A percentile compares a stretch with the other conserved stretches of the same genome.
These are phyloP conservation scores for Aspergillus aculeatinus DNA, from an alignment of 2,329 filamentous ascomycete species.

Conservation along the genomic window DNA sequence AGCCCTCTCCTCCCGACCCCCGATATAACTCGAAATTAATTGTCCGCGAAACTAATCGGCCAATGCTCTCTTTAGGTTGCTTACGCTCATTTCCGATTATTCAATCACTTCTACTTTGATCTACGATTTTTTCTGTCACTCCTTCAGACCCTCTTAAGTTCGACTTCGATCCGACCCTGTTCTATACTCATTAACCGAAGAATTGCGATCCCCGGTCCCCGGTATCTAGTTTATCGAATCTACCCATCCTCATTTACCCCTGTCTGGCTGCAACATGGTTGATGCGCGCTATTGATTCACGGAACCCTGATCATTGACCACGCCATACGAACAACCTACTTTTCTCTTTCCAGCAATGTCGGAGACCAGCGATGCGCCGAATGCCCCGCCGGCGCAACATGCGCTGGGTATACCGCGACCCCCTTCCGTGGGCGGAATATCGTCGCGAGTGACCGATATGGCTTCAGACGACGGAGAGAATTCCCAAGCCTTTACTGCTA, in stretches of 20 bases:
- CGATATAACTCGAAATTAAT: slow-evolving; percentile 4
- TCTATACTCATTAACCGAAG: not conserved
- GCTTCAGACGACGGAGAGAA: slow-evolving; percentile 54
- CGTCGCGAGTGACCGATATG: slow-evolving; percentile 69
- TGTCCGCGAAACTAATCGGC: slow-evolving; percentile 10
- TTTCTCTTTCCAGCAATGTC: slow-evolving; percentile 22
- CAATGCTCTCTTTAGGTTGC: slow-evolving; percentile 12
- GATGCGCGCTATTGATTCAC: slow-evolving; percentile 9
- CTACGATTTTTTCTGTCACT: slow-evolving; percentile 18
- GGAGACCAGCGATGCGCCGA: slow-evolving; percentile 44
- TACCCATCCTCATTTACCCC: slow-evolving; percentile 6
- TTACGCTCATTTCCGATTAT: slow-evolving; percentile 20
- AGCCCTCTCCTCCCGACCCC: slow-evolving; percentile 3
- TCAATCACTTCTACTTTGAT: not conserved
- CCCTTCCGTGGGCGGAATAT: slow-evolving; percentile 53
- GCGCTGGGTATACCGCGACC: slow-evolving; percentile 54
- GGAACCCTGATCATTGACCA: not conserved
- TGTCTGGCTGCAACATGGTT: slow-evolving; percentile 24
- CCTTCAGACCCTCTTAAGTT: slow-evolving; percentile 3
- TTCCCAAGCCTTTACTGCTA: slow-evolving; percentile 38
- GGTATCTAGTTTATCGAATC: not conserved
- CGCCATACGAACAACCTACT: slow-evolving; percentile 20
- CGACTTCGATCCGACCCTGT: not conserved
- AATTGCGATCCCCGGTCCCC: not conserved
- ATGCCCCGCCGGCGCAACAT: slow-evolving; percentile 40